Base-by-base conservation (phyloP, 2,329 filamentous ascomycete genomes). In the Penicillium verrucosum region DNA sequence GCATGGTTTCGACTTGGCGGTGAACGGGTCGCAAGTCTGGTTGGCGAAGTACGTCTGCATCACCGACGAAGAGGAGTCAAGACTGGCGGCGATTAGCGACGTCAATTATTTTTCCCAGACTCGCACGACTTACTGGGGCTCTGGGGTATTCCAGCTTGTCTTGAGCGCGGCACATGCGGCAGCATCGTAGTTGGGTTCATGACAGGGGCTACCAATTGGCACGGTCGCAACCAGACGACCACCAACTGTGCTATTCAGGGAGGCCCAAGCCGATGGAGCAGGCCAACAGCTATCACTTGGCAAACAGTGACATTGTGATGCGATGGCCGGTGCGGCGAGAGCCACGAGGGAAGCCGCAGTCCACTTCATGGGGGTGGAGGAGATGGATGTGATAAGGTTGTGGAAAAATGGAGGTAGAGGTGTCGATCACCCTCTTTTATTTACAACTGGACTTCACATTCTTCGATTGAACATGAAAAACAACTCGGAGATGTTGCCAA, bases 251-350 rank as follows among this genome's bases (percentile, higher is more conserved):
- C 53, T 56, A 61, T 77, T 77, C 36, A 77, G 61, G 8, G 61
- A 51, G 4, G 61, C 54, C 74, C 75, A 76, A n/a, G 59, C 58
- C 6, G 64, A 55, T 1, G 57, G n/a, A 4, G 65, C 60, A 61
- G 74, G 68, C 75, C 75, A 77, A 59, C 75, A 78, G 25, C 57
- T 45, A 49, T 77, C 71, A 6, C 66, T 67, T 2, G 75, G 76
- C 45, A 70, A 49, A 37, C 67, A 70, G 60, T 61, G 63, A 44
- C 68, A 69, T 7, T 49, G 4, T 4, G n/a, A 37, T 25, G 58
- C 56, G 23, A 54, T 14, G 16, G 45, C 54, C 25, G 61, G 54
- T 9, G 59, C 59, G 43, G 59, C 54, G 9, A 65, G 46, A 47
- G 64, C 58, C 48, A 55, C 57, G 30, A 59, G 29, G 37, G 57